Evolutionary conservation across 805 yeast genomes (phyloP).

Genomic region (Metschnikowia arizonensis): DNA sequence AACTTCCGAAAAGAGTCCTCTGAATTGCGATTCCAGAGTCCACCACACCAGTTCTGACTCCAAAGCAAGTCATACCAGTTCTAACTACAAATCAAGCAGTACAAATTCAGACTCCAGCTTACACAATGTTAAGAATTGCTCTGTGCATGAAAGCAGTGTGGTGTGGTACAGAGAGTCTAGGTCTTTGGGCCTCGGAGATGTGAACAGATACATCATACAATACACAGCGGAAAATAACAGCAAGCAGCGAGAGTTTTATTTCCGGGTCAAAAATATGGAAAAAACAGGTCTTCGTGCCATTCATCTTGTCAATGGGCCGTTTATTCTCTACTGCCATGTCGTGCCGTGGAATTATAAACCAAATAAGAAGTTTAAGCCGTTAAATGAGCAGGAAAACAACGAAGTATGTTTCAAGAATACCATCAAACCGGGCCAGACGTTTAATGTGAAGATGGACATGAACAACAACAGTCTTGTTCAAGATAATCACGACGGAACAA

Average conservation of each 20-base stretch:
- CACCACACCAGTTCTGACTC: background rate
- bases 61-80: background rate
- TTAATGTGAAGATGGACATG: conserved; percentile 51
- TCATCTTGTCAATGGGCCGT: conserved; percentile 41
- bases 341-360: conserved; percentile 35
- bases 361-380: conserved; percentile 23
- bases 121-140: background rate
- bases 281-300: conserved; percentile 36
- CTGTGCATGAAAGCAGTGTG: background rate
- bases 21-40: background rate
- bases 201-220: conserved; percentile 30
- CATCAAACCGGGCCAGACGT: conserved; percentile 68
- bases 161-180: conserved; percentile 38
- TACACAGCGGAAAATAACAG: conserved; percentile 17
- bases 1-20: background rate
- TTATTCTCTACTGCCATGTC: conserved; percentile 42
- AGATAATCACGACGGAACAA: conserved; percentile 15
- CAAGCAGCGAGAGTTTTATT: conserved; percentile 19
- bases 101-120: background rate
- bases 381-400: conserved; percentile 16
- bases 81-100: background rate
- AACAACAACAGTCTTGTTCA: conserved; percentile 39
- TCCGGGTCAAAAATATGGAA: conserved; percentile 40
- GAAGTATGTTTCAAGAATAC: conserved; percentile 38
- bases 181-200: conserved; percentile 36